A percentile compares a stretch with the other conserved stretches of the same genome.
Evolutionary conservation across 805 yeast species (phyloP).

Genomic region (Candida nanaspora): DNA sequence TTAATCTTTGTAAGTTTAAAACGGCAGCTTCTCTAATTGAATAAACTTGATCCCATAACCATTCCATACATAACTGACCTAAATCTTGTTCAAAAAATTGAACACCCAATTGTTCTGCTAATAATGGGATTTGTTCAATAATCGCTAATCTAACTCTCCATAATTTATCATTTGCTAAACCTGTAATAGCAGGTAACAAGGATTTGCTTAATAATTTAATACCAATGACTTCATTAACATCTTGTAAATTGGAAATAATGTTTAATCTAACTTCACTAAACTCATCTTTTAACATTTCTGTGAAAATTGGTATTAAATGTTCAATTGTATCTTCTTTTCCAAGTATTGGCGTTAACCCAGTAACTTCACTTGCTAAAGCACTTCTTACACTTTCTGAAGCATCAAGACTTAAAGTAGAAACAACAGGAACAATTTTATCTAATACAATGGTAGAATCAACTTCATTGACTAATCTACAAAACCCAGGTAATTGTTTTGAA

Average conservation of each 20-base stretch:
- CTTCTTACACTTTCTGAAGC: constrained; percentile 91
- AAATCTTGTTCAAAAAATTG: constrained; percentile 89
- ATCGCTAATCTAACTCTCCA: constrained; percentile 98
- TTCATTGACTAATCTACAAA: constrained; percentile 42
- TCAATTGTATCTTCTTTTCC: constrained; percentile 82
- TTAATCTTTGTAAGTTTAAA: constrained; percentile 66
- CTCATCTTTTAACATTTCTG: constrained; percentile 93
- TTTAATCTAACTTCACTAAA: constrained; percentile 94
- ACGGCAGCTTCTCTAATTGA: constrained; percentile 97
- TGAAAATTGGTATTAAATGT: constrained; percentile 75
- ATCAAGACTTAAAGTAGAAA: constrained; percentile 79
- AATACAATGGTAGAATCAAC: constrained; percentile 44
- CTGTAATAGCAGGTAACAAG: constrained; percentile 90
- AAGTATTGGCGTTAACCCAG: constrained; percentile 78
- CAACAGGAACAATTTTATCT: constrained; percentile 71
- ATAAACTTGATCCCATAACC: constrained; percentile 97
- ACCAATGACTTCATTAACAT: constrained; percentile 92
- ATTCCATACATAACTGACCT: constrained; percentile 86
- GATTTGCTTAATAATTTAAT: constrained; percentile 81
- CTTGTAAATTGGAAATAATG: constrained; percentile 85
- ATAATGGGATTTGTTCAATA: constrained; percentile 89
- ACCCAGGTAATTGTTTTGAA: constrained; percentile 83
- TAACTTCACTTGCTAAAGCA: constrained; percentile 81
- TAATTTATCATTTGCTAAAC: constrained; percentile 90
- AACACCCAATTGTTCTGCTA: constrained; percentile 91